Percentiles rank a stretch among this genome's conserved stretches.
Conservation (phyloP, 164 flowering plant genomes). For the Chimonanthus praecox region DNA sequence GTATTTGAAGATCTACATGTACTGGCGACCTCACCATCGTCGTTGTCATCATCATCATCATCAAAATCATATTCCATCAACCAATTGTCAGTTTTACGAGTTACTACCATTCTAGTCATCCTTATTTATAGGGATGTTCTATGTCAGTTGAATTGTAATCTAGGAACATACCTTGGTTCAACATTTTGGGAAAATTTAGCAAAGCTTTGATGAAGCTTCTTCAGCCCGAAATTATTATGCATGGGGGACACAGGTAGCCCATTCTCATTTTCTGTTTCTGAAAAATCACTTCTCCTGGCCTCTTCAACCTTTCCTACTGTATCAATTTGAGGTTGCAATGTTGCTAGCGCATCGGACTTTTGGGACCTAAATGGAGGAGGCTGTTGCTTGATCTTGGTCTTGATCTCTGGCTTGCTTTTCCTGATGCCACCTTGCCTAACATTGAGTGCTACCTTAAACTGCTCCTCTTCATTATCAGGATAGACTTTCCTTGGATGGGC, state of each 20-base stretch:
- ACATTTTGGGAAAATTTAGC: constrained; percentile 45
- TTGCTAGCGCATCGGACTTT: constrained; percentile 26
- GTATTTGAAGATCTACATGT: too few species aligned
- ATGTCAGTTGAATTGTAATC: too few species aligned
- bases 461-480: constrained; percentile 58
- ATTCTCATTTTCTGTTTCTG: constrained; percentile 53
- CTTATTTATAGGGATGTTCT: too few species aligned
- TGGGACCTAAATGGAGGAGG: constrained; percentile 31
- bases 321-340: constrained; percentile 28
- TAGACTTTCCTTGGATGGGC: constrained; percentile 25
- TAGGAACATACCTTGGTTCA: constrained; percentile 42
- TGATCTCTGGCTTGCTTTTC: constrained; percentile 49
- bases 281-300: constrained; percentile 36
- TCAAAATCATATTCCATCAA: too few species aligned
- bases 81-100: too few species aligned
- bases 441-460: constrained; percentile 51
- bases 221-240: constrained; percentile 22
- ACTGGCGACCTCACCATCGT: too few species aligned
- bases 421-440: constrained; percentile 63
- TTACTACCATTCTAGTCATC: too few species aligned
- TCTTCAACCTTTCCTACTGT: constrained; percentile 36
- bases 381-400: constrained; percentile 45
- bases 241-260: constrained; percentile 22
- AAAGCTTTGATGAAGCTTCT: constrained; percentile 36
- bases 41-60: too few species aligned